These are phyloP conservation scores for Dimocarpus longan DNA, from an alignment of 345 rosid genomes.

Conservation along the genomic window DNA sequence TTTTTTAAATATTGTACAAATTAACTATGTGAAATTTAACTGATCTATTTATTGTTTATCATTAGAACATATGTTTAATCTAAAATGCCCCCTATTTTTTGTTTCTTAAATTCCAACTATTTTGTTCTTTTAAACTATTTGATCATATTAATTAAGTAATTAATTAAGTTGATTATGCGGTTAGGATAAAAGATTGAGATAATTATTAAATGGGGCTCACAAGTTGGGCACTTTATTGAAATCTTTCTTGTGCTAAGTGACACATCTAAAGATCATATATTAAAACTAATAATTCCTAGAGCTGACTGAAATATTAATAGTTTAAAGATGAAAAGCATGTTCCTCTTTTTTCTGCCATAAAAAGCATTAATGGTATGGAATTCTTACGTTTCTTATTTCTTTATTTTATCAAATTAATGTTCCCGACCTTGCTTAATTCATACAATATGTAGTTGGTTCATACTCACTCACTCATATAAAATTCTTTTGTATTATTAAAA, in stretches of 20 bases:
- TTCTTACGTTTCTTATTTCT: background rate
- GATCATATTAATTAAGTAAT: background rate
- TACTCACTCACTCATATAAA: background rate
- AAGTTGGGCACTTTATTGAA: background rate
- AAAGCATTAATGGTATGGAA: background rate
- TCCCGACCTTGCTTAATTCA: background rate
- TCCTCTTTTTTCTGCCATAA: background rate
- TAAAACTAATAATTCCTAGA: background rate
- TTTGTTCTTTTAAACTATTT: background rate
- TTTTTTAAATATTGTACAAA: background rate
- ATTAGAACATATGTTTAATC: background rate
- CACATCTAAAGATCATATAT: background rate
- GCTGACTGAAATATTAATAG: background rate
- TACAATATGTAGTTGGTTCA: no score
- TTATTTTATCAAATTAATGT: no score
- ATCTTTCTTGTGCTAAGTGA: background rate
- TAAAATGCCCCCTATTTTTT: background rate
- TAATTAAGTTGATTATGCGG: background rate
- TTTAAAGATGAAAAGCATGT: conserved; percentile 1
- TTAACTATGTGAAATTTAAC: no score
- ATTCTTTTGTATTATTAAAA: no score
- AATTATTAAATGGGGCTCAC: background rate
- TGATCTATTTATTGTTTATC: background rate
- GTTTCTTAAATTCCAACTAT: background rate
- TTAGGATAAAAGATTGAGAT: background rate